phyloP scores from a whole-genome alignment of 2,329 filamentous ascomycete genomes.

The Periconia sp. region DNA sequence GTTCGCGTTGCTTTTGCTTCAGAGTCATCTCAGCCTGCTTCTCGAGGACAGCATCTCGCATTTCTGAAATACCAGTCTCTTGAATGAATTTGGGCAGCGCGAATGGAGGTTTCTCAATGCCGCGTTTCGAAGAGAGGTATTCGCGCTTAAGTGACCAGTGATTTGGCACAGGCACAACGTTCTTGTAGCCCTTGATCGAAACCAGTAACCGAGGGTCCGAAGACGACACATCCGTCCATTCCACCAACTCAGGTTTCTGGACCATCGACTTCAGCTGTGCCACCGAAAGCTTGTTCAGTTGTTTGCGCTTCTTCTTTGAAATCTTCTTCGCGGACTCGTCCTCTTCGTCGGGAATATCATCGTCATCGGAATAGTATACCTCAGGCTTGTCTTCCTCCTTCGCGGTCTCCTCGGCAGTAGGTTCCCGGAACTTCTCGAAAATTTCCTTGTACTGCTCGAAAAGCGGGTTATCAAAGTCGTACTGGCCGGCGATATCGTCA shows the following conservation, averaged over 20 bases:
- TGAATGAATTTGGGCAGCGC: slow-evolving; percentile 94
- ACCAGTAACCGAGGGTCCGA: slow-evolving; percentile 87
- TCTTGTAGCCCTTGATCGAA: slow-evolving; percentile 92
- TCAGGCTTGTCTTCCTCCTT: slow-evolving; percentile 74
- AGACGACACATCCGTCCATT: slow-evolving; percentile 95
- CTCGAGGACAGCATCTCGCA: slow-evolving; percentile 94
- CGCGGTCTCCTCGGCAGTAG: slow-evolving; percentile 65
- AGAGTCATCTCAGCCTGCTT: slow-evolving; percentile 91
- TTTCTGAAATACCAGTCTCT: slow-evolving; percentile 96
- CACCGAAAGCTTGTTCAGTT: slow-evolving; percentile 88
- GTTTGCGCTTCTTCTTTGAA: slow-evolving; percentile 94
- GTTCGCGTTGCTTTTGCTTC: slow-evolving; percentile 94
- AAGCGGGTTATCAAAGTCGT: slow-evolving; percentile 74
- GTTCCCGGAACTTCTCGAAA: slow-evolving; percentile 72
- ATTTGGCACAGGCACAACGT: slow-evolving; percentile 89
- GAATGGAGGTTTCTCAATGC: slow-evolving; percentile 95
- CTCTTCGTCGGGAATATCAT: slow-evolving; percentile 85
- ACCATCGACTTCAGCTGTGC: slow-evolving; percentile 95
- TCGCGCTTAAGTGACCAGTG: slow-evolving; percentile 98
- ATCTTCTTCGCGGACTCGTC: slow-evolving; percentile 73
- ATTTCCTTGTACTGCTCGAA: slow-evolving; percentile 85
- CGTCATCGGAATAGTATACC: slow-evolving; percentile 81
- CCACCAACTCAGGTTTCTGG: slow-evolving; percentile 88
- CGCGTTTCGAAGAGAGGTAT: slow-evolving; percentile 94
- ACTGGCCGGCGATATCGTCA: slow-evolving; percentile 51